Conservation (phyloP, 495 filamentous ascomycete genomes). For the Astrothelium subdiscretum region DNA sequence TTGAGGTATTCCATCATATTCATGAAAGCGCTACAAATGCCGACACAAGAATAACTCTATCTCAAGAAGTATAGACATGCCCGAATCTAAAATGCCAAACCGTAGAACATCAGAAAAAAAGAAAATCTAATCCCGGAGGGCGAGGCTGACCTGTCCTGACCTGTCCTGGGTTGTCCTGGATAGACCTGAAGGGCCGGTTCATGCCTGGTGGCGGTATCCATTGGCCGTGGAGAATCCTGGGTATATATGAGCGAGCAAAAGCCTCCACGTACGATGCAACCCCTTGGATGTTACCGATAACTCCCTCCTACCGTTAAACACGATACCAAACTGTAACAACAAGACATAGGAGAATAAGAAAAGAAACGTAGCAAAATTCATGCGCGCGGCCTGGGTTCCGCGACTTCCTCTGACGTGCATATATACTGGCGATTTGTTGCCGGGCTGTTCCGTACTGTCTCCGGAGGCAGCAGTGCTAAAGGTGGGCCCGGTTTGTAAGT, state of each 20-base stretch:
- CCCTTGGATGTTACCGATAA: not conserved
- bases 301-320: not conserved
- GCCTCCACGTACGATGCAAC: not conserved
- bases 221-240: not conserved
- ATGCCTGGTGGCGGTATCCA: not conserved
- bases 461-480: not conserved
- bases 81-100: not conserved
- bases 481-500: not conserved
- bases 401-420: not conserved
- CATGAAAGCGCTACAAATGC: not conserved
- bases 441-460: not conserved
- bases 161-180: not conserved
- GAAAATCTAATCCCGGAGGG: not conserved
- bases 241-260: not conserved
- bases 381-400: slow-evolving; percentile 1
- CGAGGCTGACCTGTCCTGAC: slow-evolving; percentile 2
- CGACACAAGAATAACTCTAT: not conserved
- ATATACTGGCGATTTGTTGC: not conserved
- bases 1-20: not conserved
- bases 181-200: not conserved
- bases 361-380: not conserved
- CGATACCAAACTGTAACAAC: not conserved
- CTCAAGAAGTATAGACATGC: not conserved
- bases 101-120: not conserved
- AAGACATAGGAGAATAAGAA: not conserved